Evolutionary conservation across 371 early-diverging fungal species (phyloP).

Genomic region (Apophysomyces elegans): DNA sequence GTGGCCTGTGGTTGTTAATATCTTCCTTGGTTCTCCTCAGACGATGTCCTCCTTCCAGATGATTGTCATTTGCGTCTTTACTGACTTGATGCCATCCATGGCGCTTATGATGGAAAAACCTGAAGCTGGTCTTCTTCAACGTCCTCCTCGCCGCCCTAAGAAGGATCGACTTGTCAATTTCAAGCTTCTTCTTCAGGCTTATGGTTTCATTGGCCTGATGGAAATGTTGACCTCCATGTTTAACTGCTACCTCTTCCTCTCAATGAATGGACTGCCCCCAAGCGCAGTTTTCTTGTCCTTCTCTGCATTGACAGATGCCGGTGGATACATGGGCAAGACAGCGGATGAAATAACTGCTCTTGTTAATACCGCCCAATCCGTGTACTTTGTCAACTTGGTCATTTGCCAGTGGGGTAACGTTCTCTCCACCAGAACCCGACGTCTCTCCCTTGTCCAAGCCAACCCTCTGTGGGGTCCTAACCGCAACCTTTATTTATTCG

Average conservation of each 20-base stretch:
- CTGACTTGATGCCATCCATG: conserved; percentile 55
- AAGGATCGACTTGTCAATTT: conserved; percentile 61
- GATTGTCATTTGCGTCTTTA: conserved; percentile 67
- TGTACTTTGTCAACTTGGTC: conserved; percentile 69
- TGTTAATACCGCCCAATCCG: conserved; percentile 59
- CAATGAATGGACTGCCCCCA: conserved; percentile 47
- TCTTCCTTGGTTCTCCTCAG: conserved; percentile 70
- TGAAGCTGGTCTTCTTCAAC: conserved; percentile 63
- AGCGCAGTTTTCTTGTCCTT: conserved; percentile 54
- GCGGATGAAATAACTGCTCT: conserved; percentile 45
- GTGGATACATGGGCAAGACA: conserved; percentile 53
- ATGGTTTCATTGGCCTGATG: conserved; percentile 67
- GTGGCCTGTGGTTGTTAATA: conserved; percentile 70
- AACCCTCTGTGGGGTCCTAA: conserved; percentile 59
- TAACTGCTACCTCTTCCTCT: conserved; percentile 65
- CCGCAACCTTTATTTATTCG: conserved; percentile 57
- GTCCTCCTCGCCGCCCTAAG: conserved; percentile 65
- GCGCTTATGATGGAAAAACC: conserved; percentile 70
- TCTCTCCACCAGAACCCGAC: conserved; percentile 63
- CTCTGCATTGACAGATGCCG: conserved; percentile 51
- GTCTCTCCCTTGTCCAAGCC: conserved; percentile 60
- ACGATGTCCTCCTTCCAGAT: conserved; percentile 68
- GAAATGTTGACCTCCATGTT: conserved; percentile 61
- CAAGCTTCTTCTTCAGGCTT: conserved; percentile 62
- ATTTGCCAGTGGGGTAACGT: conserved; percentile 63